Percentiles rank a stretch among this genome's conserved stretches.
phyloP scores from a whole-genome alignment of 257 asterid genomes.

The Mitragyna speciosa region DNA sequence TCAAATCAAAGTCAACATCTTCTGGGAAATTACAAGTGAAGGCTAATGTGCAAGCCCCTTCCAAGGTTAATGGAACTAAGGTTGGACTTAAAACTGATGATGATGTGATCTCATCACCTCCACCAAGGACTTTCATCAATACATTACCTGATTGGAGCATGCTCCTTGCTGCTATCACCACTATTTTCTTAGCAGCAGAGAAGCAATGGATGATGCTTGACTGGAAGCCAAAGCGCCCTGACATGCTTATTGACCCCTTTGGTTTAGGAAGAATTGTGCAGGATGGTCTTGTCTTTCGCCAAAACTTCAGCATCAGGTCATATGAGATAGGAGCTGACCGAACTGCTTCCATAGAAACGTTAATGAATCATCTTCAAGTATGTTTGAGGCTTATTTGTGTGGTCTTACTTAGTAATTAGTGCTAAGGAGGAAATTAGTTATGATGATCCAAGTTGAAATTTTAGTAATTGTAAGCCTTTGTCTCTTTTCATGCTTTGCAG shows the following conservation, averaged over 20 bases:
- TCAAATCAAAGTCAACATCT: slow-evolving; percentile 59
- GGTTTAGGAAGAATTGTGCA: slow-evolving; percentile 84
- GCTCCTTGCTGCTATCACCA: slow-evolving; percentile 95
- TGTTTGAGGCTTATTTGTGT: background rate
- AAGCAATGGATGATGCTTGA: slow-evolving; percentile 99
- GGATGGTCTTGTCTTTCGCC: slow-evolving; percentile 84
- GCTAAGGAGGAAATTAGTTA: background rate
- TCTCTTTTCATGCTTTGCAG: slow-evolving; percentile 44
- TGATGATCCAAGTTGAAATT: background rate
- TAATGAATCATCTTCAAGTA: slow-evolving; percentile 98
- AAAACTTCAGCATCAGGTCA: slow-evolving; percentile 92
- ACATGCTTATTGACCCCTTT: slow-evolving; percentile 76
- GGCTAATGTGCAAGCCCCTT: slow-evolving; percentile 84
- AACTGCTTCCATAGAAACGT: slow-evolving; percentile 88
- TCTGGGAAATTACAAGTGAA: slow-evolving; percentile 66
- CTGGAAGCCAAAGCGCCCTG: slow-evolving; percentile 93
- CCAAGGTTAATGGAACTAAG: slow-evolving; percentile 90
- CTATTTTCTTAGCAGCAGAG: slow-evolving; percentile 95
- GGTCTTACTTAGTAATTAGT: background rate
- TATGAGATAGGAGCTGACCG: slow-evolving; percentile 97
- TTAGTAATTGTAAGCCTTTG: background rate
- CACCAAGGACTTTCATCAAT: slow-evolving; percentile 85
- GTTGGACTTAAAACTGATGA: slow-evolving; percentile 71
- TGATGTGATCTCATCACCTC: slow-evolving; percentile 57
- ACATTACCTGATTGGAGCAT: slow-evolving; percentile 98